Base-by-base conservation (phyloP, 805 yeast genomes). In the Pichia scutulata region DNA sequence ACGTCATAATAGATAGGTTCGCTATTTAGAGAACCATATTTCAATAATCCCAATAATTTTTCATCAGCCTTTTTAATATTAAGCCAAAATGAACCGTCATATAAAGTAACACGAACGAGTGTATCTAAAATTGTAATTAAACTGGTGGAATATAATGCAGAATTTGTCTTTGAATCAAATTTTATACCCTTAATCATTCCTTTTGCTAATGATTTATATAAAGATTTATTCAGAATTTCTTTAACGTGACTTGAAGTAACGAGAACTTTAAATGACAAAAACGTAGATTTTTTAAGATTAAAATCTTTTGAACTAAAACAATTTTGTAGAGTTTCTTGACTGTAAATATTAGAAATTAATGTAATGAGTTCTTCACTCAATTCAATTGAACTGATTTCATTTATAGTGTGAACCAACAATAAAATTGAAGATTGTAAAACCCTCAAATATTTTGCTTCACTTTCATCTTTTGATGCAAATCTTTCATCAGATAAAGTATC, bases 401-500 rank as follows among this genome's bases (percentile, higher is more conserved):
- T 50, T 12, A 64, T 24, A 5, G 54, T 23, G 26, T 56, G 57
- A 8, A 66, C 69, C n/a, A 82, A 59, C 63, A 84, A 66, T 42
- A 67, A 67, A 8, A 86, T 56, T 1, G 82, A 67, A 7, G 81
- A 69, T 37, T 73, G 71, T 16, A 80, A 60, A 2, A 83, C 73
- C 51, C 95, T 69, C 26, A 73, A 70, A 60, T 81, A 86, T 61
- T 86, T 87, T 19, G 80, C 66, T 26, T 70, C 70, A 0, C 86
- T 75, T 52, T 89, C 95, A 43, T 82, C 86, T 45, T 75, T 75
- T 4, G 80, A 74, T 19, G 81, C 76, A 57, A 78, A 81, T 49
- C 96, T 71, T 60, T 82, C 85, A 59, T 90, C 97, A 2, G 90
- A 81, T 21, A 90, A 64, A 0, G 89, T 76, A 16, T 76, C 80